phyloP scores from a whole-genome alignment of 2,329 filamentous ascomycete genomes.

The Colletotrichum sansevieriae region DNA sequence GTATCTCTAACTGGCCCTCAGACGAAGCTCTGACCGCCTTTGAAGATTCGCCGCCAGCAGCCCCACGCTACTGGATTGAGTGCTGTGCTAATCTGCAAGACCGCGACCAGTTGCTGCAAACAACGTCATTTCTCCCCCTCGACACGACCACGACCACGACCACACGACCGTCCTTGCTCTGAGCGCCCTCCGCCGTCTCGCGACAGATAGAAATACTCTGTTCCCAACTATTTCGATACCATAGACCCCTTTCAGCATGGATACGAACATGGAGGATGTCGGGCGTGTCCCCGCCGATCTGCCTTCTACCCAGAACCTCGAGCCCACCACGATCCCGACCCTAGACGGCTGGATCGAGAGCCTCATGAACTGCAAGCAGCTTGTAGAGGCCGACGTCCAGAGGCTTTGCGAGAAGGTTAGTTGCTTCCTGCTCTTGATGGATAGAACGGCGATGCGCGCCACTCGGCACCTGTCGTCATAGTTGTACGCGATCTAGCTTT shows the following conservation, averaged over 20 bases:
- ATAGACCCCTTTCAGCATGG: conserved; percentile 68
- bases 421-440: conserved; percentile 6
- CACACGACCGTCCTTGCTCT: conserved; percentile 37
- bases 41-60: conserved; percentile 40
- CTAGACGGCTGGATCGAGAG: conserved; percentile 99
- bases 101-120: conserved; percentile 40
- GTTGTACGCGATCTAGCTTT: conserved; percentile 25
- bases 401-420: conserved; percentile 96
- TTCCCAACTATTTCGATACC: conserved; percentile 7
- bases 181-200: conserved; percentile 38
- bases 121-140: conserved; percentile 37
- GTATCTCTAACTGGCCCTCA: conserved; percentile 28
- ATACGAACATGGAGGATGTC: conserved; percentile 99
- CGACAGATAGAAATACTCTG: conserved; percentile 32
- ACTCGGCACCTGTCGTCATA: conserved; percentile 15
- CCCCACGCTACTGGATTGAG: conserved; percentile 40
- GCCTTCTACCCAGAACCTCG: conserved; percentile 74
- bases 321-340: conserved; percentile 91
- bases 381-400: conserved; percentile 94
- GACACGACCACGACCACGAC: conserved; percentile 21
- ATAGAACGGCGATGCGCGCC: conserved; percentile 12
- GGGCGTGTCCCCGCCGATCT: conserved; percentile 86
- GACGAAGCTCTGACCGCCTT: conserved; percentile 42
- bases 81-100: conserved; percentile 40
- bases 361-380: conserved; percentile 98